Conservation (phyloP, 345 rosid species). For the Ceriops decandra region DNA sequence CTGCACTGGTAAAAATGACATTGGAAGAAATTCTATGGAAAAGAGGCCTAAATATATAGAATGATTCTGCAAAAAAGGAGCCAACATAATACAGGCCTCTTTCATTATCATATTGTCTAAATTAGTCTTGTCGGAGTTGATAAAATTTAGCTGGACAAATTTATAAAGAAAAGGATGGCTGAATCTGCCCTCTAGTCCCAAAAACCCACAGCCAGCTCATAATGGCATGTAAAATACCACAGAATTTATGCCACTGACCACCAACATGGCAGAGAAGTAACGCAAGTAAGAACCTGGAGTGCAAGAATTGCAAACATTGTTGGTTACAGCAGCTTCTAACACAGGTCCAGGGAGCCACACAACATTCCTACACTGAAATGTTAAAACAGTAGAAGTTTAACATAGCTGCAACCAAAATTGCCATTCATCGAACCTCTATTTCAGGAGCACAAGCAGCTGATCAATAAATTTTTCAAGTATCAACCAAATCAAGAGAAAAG, state of each 20-base stretch:
- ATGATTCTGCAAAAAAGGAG: not conserved
- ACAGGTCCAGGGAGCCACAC: conserved; percentile 96
- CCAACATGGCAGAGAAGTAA: not conserved
- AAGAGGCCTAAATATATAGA: too few relatives aligned
- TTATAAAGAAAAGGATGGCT: not conserved
- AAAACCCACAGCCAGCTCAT: not conserved
- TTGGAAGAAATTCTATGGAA: too few relatives aligned
- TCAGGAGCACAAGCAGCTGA: too few relatives aligned
- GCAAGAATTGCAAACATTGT: conserved; percentile 68
- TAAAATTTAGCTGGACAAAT: not conserved
- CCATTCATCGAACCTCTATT: not conserved
- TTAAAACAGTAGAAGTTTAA: conserved; percentile 12
- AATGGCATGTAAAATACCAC: not conserved
- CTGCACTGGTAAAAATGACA: too few relatives aligned
- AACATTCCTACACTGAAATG: conserved; percentile 82
- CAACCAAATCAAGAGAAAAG: too few relatives aligned
- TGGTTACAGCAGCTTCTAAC: conserved; percentile 76
- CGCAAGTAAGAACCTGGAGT: conserved; percentile 54
- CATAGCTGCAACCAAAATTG: not conserved
- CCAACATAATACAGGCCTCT: not conserved
- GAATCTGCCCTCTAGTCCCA: not conserved
- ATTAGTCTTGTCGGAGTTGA: too few relatives aligned
- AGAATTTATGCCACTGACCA: not conserved
- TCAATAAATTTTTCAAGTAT: too few relatives aligned
- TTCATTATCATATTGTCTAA: too few relatives aligned